Conservation (phyloP, 1,284 basidiomycete genomes). For the Pseudozyma sp. region DNA sequence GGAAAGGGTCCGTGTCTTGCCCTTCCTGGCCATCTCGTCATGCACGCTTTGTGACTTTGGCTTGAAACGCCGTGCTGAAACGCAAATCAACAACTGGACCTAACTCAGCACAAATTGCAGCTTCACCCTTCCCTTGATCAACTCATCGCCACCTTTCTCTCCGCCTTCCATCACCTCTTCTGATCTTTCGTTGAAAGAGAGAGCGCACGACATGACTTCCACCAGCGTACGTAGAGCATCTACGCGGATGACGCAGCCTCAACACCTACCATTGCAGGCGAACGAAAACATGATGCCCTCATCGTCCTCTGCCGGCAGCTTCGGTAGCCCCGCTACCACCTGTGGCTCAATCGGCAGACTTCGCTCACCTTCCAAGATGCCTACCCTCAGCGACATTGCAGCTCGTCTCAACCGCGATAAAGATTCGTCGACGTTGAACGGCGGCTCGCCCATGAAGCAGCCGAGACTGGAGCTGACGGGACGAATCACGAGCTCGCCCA, state of each 20-base stretch:
- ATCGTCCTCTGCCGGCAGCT: slow-evolving; percentile 4
- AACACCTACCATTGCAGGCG: neutral
- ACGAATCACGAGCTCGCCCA: slow-evolving; percentile 34
- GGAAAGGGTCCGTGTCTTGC: slow-evolving; percentile 23
- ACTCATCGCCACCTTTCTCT: slow-evolving; percentile 2
- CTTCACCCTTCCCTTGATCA: neutral
- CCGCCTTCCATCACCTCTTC: slow-evolving; percentile 5
- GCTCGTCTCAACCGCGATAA: slow-evolving; percentile 44
- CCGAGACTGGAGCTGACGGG: slow-evolving; percentile 42
- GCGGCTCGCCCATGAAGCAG: slow-evolving; percentile 28
- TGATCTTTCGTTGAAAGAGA: neutral
- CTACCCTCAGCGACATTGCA: slow-evolving; percentile 56
- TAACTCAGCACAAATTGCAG: too few species aligned
- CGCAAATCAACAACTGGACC: too few species aligned
- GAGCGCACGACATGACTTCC: slow-evolving; percentile 17
- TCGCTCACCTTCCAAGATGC: slow-evolving; percentile 40
- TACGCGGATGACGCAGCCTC: slow-evolving; percentile 12
- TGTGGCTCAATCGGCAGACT: slow-evolving; percentile 1
- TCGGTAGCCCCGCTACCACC: slow-evolving; percentile 4
- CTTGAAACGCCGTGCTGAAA: too few species aligned
- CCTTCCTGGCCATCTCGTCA: neutral
- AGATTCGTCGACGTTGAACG: slow-evolving; percentile 7
- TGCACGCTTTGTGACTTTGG: neutral
- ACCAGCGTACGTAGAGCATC: slow-evolving; percentile 25
- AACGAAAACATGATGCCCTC: slow-evolving; percentile 30